These are phyloP conservation scores for Santalum album DNA, from an alignment of 164 flowering plant genomes.

Conservation along the genomic window DNA sequence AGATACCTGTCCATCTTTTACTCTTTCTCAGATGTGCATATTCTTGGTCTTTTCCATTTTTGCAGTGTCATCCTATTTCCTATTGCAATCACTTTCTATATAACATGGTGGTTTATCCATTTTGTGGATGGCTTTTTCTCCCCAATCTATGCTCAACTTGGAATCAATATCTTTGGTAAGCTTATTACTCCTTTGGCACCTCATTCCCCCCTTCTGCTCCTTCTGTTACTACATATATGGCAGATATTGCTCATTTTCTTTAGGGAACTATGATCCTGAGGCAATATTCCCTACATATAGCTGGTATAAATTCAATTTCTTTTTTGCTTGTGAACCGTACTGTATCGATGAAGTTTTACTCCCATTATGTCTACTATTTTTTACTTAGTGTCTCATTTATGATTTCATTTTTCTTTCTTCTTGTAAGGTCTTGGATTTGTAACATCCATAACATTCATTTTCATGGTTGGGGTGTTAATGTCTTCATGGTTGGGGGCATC, in stretches of 20 bases:
- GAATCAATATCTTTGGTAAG: constrained; percentile 70
- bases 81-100: constrained; percentile 69
- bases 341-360: neutral
- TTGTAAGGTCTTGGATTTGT: constrained; percentile 66
- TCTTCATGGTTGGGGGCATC: constrained; percentile 83
- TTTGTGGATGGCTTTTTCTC: constrained; percentile 77
- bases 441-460: constrained; percentile 69
- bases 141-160: constrained; percentile 76
- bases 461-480: constrained; percentile 80
- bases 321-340: too few species aligned
- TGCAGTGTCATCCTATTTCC: constrained; percentile 82
- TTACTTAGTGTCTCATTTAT: too few species aligned
- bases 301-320: too few species aligned
- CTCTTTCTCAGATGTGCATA: too few species aligned
- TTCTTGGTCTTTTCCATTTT: neutral
- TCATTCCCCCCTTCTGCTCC: neutral
- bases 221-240: neutral
- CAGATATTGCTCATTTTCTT: neutral
- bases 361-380: neutral
- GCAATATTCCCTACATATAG: neutral
- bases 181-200: neutral
- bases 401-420: too few species aligned
- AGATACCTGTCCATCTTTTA: too few species aligned
- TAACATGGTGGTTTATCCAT: constrained; percentile 85
- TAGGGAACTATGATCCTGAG: neutral